Conservation (phyloP, 2,329 filamentous ascomycete genomes). For the Lecanicillium sp. region DNA sequence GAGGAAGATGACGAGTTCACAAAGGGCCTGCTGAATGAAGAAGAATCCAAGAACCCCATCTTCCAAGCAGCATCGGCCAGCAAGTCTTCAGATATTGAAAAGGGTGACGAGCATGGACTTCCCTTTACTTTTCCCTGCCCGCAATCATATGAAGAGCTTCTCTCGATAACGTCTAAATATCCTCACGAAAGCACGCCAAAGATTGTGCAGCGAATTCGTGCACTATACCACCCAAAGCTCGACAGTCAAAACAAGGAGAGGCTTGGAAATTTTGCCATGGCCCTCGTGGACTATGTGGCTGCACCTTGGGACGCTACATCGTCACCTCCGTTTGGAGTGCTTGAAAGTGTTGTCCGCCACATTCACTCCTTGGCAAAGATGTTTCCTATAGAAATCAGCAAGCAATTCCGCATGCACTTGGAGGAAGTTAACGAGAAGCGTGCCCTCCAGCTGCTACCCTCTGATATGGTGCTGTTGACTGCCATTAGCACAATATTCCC, state of each 20-base stretch:
- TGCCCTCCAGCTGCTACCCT: slow-evolving; percentile 46
- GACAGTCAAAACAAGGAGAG: slow-evolving; percentile 78
- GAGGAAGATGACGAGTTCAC: slow-evolving; percentile 63
- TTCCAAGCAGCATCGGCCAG: slow-evolving; percentile 39
- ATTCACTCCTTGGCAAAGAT: slow-evolving; percentile 86
- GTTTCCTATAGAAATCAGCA: slow-evolving; percentile 70
- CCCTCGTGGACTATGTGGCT: slow-evolving; percentile 55
- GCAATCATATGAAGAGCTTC: slow-evolving; percentile 64
- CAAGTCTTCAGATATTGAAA: slow-evolving; percentile 22
- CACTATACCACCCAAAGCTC: slow-evolving; percentile 85
- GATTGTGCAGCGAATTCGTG: slow-evolving; percentile 81
- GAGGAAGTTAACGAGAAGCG: slow-evolving; percentile 40
- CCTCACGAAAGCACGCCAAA: slow-evolving; percentile 59
- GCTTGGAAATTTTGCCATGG: slow-evolving; percentile 57
- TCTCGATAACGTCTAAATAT: slow-evolving; percentile 56
- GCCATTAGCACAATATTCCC: slow-evolving; percentile 81
- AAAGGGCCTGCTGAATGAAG: slow-evolving; percentile 54
- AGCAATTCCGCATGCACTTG: slow-evolving; percentile 69
- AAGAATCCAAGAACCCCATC: slow-evolving; percentile 44
- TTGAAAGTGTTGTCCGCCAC: slow-evolving; percentile 80
- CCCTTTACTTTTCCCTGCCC: slow-evolving; percentile 86
- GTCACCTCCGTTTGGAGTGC: slow-evolving; percentile 52
- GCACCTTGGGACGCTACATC: slow-evolving; percentile 34
- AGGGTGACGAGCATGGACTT: slow-evolving; percentile 47
- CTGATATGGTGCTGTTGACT: slow-evolving; percentile 76